A percentile compares a stretch with the other conserved stretches of the same genome.
phyloP scores from a whole-genome alignment of 2,329 filamentous ascomycete species.

The Xylariaceae sp. region DNA sequence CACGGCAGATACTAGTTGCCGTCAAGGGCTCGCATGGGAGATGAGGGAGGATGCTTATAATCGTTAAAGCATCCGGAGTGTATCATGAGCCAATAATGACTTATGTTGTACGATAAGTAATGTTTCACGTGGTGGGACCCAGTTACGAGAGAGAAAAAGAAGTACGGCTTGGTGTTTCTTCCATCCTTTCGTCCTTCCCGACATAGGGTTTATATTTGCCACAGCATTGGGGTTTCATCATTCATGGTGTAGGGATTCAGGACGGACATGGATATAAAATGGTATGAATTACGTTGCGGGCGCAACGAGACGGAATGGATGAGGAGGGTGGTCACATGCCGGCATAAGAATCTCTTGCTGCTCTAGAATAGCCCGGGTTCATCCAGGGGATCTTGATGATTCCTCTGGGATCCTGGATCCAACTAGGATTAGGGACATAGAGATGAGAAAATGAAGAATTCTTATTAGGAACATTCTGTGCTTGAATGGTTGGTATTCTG shows the following conservation, averaged over 20 bases:
- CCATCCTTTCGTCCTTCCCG: not conserved
- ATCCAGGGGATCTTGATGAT: conserved; percentile 1
- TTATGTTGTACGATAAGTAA: conserved; percentile 20
- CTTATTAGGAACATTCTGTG: too few species aligned
- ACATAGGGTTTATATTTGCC: conserved; percentile 5
- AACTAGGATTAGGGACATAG: too few species aligned
- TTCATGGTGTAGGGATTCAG: conserved; percentile 1
- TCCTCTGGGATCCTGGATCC: too few species aligned
- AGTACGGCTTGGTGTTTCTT: too few species aligned
- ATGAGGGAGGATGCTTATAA: conserved; percentile 1
- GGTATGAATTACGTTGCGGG: not conserved
- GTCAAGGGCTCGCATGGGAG: not conserved
- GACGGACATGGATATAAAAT: conserved; percentile 1
- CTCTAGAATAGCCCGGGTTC: not conserved
- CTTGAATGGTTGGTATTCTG: too few species aligned
- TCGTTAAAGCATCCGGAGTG: conserved; percentile 3
- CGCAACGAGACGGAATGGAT: not conserved
- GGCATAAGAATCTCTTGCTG: not conserved
- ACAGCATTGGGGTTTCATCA: conserved; percentile 10
- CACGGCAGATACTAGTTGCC: conserved; percentile 33
- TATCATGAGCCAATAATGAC: conserved; percentile 2
- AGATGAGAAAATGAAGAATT: too few species aligned
- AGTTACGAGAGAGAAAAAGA: not conserved
- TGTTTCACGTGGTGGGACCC: conserved; percentile 8
- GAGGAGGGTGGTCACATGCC: not conserved